Evolutionary conservation across 192 early-diverging fungal species (phyloP).

Genomic region (Podila minutissima): DNA sequence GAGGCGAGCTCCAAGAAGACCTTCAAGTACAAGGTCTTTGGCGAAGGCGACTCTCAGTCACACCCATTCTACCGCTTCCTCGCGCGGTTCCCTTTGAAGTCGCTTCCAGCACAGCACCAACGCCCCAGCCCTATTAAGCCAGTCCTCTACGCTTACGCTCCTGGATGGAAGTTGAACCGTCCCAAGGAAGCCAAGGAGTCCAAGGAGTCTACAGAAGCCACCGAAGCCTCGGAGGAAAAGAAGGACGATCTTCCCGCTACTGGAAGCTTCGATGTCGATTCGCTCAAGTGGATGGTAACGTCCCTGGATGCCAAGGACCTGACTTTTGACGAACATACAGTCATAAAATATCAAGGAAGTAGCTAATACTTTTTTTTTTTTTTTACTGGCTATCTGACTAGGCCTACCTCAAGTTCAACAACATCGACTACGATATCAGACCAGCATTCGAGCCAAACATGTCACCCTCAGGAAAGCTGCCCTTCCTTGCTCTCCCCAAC

Average conservation of each 20-base stretch:
- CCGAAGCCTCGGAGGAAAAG: neutral
- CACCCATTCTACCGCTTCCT: conserved; percentile 40
- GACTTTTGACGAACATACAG: neutral
- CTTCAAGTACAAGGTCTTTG: conserved; percentile 26
- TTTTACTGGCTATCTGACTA: neutral
- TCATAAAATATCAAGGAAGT: neutral
- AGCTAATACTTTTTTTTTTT: neutral
- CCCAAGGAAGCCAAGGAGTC: neutral
- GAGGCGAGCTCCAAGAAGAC: conserved; percentile 4
- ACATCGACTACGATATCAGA: conserved; percentile 37
- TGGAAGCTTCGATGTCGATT: conserved; percentile 52
- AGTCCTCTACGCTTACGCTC: conserved; percentile 34
- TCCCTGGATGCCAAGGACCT: neutral
- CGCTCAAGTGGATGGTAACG: conserved; percentile 50
- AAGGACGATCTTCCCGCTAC: neutral
- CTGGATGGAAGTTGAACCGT: conserved; percentile 26
- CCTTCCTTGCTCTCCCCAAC: conserved; percentile 33
- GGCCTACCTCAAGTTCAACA: conserved; percentile 45
- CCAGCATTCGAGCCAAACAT: conserved; percentile 43
- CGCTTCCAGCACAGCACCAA: conserved; percentile 29
- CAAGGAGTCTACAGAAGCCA: neutral
- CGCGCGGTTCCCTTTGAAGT: conserved; percentile 39
- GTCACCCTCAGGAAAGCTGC: conserved; percentile 43
- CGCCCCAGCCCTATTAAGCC: conserved; percentile 28
- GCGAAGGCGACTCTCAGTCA: conserved; percentile 16